Evolutionary conservation across 1,139 yeast species (phyloP), one percentile per base, ranked within the genome.

Genomic region (Candida sojae): DNA sequence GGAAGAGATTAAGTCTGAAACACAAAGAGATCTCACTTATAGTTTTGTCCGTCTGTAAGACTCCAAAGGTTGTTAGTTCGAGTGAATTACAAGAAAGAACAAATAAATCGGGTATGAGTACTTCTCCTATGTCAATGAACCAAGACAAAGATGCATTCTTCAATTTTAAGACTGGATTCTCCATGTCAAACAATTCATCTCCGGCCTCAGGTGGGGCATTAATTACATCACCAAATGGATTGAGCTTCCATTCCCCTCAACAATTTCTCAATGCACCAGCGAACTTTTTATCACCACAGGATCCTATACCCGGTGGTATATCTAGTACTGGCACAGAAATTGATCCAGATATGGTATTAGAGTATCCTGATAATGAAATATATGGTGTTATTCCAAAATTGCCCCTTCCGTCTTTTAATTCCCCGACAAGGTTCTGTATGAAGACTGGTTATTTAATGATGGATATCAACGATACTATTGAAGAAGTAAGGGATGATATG

Each of bases 391-490:
- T 89, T 2, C 82, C 89, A 5, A 77, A 75, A 33, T 70, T 77
- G 9, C 78, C 90, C 0, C 75, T 84, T 33, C 88, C 91, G 0
- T 68, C 88, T 5, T 78, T 86, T 37, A 85, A 83, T 56, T 84
- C 88, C 11, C 87, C 88, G 6, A 82, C 84, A n/a, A 70, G 91
- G 45, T 70, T 85, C 45, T 87, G 91, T 1, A 79, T 86, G 64
- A 82, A 82, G 54, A 80, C 88, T 1, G 96, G 96, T 0, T 86
- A 84, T 49, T 68, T 89, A 39, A 58, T 87, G 23, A 84, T 80
- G 53, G 62, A 60, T 26, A 39, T 55, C 28, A 39, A 45, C 2
- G 43, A 46, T 13, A 12, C 31, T n/a, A 29, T 11, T 2, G 38
- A 39, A 13, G 37, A 28, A 9, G 46, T 28, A 11, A 37, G 32